Base-by-base conservation (phyloP, 2,329 filamentous ascomycete species). In the Colletotrichum tamarilloi region DNA sequence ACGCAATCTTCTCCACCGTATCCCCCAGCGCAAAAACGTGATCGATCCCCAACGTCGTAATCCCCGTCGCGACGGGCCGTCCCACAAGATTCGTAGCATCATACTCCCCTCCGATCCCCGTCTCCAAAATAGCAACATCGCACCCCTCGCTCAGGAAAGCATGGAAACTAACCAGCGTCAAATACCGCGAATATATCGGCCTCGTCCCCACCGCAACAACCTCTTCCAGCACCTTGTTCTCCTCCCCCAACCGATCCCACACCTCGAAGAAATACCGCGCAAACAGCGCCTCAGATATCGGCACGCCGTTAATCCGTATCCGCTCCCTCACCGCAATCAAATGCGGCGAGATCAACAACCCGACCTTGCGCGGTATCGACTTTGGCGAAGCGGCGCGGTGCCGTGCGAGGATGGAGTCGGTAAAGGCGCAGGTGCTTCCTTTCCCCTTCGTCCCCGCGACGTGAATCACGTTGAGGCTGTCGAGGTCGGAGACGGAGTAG, bases 391-490 rank as follows among this genome's bases (percentile, higher is more conserved):
- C 8, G 2, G 67, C 60, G 46, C 67, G 67, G 58, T 74, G 52
- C 68, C 76, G 78, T 74, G 68, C 82, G 57, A 98, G 86, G 75
- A 97, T 94, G 2, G 92, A 92, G 16, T 95, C 94, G 24, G 95
- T 89, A 81, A 95, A 96, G 11, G 95, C 93, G 76, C 93, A 94
- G 0, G 95, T 95, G 2, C 94, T 97, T 53, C 95, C 95, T 82
- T 98, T 98, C 73, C 96, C 96, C 82, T 98, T 98, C 5, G 95
- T 98, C 14, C 96, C 96, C 1, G 96, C 94, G 58, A 98, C 91
- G 80, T 98, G 96, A 74, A 98, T 91, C 76, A 87, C 88, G 19
- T 82, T 83, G 64, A 89, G 82, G 4, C 78, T 76, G 14, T 82
- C 77, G 30, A 90, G 84, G 75, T 86, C 84, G 0, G 77, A 67